Conservation (phyloP, 192 early-diverging fungal species). For the Chytriomyces confervae region DNA sequence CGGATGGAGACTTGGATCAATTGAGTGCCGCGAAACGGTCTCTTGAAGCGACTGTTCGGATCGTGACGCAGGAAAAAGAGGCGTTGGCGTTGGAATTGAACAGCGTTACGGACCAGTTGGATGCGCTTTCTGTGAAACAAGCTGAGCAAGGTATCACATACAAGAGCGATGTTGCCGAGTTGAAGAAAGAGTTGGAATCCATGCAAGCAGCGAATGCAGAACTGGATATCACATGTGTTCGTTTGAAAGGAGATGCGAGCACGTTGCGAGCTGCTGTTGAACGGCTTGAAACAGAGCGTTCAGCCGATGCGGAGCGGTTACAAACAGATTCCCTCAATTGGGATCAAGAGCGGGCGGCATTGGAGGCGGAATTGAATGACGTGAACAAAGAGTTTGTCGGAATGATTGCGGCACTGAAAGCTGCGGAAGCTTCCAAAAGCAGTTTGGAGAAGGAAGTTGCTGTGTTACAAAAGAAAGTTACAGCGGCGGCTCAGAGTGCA, state of each 20-base stretch:
- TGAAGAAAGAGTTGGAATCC: not conserved
- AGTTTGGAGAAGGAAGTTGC: constrained; percentile 1
- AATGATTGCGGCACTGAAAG: constrained; percentile 1
- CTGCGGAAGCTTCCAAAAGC: not conserved
- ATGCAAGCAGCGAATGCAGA: not conserved
- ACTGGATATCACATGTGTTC: not conserved
- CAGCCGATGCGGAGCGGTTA: not conserved
- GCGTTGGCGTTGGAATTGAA: not conserved
- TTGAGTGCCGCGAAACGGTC: not conserved
- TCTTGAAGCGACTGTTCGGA: not conserved
- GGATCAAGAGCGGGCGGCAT: not conserved
- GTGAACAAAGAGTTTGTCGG: constrained; percentile 16
- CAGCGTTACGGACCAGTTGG: not conserved
- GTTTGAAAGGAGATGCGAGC: not conserved
- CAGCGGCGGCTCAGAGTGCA: no score
- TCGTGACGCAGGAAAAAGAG: not conserved
- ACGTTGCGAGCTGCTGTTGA: not conserved
- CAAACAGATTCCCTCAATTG: not conserved
- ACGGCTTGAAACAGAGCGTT: not conserved
- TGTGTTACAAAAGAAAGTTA: not conserved
- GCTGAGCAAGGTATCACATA: not conserved
- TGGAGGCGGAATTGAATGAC: constrained; percentile 2
- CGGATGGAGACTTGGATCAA: not conserved
- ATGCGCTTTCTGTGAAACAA: not conserved
- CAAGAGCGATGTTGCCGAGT: not conserved